phyloP scores from a whole-genome alignment of 192 early-diverging fungal genomes.

The Pilobolus umbonatus region DNA sequence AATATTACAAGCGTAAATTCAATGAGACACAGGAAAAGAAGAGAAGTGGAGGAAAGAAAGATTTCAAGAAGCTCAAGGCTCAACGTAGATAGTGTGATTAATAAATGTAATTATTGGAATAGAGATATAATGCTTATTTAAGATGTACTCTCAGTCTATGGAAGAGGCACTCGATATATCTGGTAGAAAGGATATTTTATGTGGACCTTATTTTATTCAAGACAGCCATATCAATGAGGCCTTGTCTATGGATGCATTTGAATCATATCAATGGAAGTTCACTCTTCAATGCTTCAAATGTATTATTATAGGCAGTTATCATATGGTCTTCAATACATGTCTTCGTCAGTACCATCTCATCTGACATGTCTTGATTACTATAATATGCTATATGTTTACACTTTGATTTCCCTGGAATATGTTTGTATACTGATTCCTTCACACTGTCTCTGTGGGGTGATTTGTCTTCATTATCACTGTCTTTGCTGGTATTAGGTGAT shows the following conservation, averaged over 20 bases:
- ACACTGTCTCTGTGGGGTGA: background rate
- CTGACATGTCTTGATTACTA: slow-evolving; percentile 5
- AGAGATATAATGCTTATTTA: too few species aligned
- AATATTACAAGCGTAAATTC: slow-evolving; percentile 88
- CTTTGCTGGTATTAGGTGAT: background rate
- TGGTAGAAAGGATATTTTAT: too few species aligned
- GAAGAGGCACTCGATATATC: too few species aligned
- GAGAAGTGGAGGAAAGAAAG: slow-evolving; percentile 47
- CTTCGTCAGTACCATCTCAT: slow-evolving; percentile 29
- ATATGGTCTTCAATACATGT: slow-evolving; percentile 34
- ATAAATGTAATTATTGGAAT: background rate
- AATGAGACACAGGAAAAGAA: slow-evolving; percentile 65
- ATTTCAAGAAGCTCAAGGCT: slow-evolving; percentile 46
- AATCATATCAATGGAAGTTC: background rate
- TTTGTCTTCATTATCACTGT: background rate
- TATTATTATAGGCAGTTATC: slow-evolving; percentile 23
- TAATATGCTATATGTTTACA: slow-evolving; percentile 9
- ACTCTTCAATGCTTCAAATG: slow-evolving; percentile 5
- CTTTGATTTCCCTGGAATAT: slow-evolving; percentile 7
- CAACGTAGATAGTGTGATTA: background rate
- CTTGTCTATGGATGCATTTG: too few species aligned
- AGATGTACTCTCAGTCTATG: too few species aligned
- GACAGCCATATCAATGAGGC: too few species aligned
- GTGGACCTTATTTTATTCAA: too few species aligned
- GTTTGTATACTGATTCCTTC: slow-evolving; percentile 12